Percentiles rank a stretch among this genome's conserved stretches.
phyloP scores from a whole-genome alignment of 768 basidiomycete species.

The Fibroporia radiculosa region DNA sequence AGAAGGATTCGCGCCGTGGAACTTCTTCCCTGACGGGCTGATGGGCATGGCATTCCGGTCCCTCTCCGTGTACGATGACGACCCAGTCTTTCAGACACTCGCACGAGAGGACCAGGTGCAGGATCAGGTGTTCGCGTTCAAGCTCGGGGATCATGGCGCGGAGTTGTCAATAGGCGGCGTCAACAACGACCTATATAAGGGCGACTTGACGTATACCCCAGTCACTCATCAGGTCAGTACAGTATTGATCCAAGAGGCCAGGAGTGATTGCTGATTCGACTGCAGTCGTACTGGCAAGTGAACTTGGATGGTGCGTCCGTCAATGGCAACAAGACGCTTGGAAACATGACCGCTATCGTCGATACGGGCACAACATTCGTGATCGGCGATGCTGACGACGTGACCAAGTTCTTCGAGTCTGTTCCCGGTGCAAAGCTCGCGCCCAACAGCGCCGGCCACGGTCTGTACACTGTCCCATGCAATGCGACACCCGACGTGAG shows the following conservation, averaged over 20 bases:
- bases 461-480: conserved; percentile 35
- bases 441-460: conserved; percentile 18
- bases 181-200: conserved; percentile 29
- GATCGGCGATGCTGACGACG: conserved; percentile 19
- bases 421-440: conserved; percentile 24
- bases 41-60: conserved; percentile 25
- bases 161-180: conserved; percentile 35
- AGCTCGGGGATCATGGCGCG: conserved; percentile 24
- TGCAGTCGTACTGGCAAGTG: conserved; percentile 30
- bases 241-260: neutral
- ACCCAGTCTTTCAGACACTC: conserved; percentile 24
- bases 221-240: conserved; percentile 21
- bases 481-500: conserved; percentile 21
- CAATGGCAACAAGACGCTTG: conserved; percentile 15
- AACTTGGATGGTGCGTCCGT: conserved; percentile 22
- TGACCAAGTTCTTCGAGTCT: conserved; percentile 21
- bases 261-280: neutral
- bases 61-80: conserved; percentile 18
- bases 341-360: conserved; percentile 21
- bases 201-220: conserved; percentile 25
- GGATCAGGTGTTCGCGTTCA: conserved; percentile 30
- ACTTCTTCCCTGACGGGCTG: conserved; percentile 18
- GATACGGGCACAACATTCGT: conserved; percentile 31
- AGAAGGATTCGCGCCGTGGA: conserved; percentile 7
- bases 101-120: conserved; percentile 12